phyloP scores from a whole-genome alignment of 2,329 filamentous ascomycete genomes.

The Sporothrix pseudoabietina region DNA sequence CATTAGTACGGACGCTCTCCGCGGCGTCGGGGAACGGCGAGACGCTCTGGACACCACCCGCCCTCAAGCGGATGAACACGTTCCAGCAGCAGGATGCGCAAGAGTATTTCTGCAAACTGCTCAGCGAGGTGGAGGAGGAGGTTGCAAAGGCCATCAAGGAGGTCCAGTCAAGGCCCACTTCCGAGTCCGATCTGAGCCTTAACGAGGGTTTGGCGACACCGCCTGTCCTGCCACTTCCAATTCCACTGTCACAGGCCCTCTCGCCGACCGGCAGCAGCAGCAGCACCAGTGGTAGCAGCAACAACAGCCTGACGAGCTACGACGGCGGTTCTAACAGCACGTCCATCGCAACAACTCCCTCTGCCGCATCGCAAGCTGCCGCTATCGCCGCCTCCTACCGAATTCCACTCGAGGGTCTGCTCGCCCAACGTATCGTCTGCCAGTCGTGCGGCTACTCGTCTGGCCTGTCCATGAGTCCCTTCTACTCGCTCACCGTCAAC shows the following conservation, averaged over 20 bases:
- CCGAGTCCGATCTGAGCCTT: constrained; percentile 44
- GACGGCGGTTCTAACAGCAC: constrained; percentile 60
- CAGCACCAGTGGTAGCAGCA: constrained; percentile 20
- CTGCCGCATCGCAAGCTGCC: constrained; percentile 42
- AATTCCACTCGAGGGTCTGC: constrained; percentile 84
- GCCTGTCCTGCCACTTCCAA: background rate
- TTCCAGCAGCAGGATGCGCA: constrained; percentile 98
- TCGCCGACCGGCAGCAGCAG: background rate
- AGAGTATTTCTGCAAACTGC: constrained; percentile 89
- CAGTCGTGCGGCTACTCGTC: constrained; percentile 83
- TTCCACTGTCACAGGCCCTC: background rate
- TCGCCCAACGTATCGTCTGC: constrained; percentile 88
- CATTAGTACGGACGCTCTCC: constrained; percentile 71
- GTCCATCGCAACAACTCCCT: constrained; percentile 36
- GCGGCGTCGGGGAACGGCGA: constrained; percentile 69
- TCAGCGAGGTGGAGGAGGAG: constrained; percentile 83
- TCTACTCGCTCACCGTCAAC: constrained; percentile 89
- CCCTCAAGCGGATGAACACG: constrained; percentile 88
- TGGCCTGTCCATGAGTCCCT: constrained; percentile 85
- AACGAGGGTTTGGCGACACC: background rate
- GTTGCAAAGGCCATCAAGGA: constrained; percentile 54
- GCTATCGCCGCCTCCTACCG: constrained; percentile 48
- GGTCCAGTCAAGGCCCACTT: constrained; percentile 42
- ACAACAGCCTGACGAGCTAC: constrained; percentile 55
- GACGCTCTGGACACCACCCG: constrained; percentile 77